Percentiles rank a stretch among this genome's conserved stretches.
Conservation (phyloP, 129 eudicot species). For the Cynara cardunculus region DNA sequence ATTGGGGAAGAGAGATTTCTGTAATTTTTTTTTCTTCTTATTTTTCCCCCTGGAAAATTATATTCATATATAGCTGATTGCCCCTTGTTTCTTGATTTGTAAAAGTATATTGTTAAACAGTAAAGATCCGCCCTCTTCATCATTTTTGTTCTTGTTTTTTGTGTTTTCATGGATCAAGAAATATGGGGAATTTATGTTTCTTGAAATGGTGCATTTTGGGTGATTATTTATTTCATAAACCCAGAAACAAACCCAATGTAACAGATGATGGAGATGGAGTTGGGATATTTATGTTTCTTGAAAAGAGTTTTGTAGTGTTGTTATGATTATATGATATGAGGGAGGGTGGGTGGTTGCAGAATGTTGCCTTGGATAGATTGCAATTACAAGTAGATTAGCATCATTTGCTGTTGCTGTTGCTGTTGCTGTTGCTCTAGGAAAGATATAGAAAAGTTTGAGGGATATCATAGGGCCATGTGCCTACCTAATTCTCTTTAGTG, state of each 20-base stretch:
- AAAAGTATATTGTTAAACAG: slow-evolving; percentile 16
- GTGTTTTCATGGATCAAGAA: slow-evolving; percentile 15
- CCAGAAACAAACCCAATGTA: neutral
- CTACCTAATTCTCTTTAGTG: slow-evolving; percentile 28
- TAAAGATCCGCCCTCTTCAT: neutral
- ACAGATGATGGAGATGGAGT: neutral
- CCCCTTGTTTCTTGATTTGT: slow-evolving; percentile 29
- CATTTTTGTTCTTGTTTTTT: neutral
- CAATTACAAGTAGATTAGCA: slow-evolving; percentile 23
- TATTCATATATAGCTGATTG: slow-evolving; percentile 21
- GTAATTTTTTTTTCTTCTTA: slow-evolving; percentile 5
- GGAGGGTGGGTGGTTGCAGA: slow-evolving; percentile 36
- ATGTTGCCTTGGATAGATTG: slow-evolving; percentile 25
- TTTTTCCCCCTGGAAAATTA: neutral
- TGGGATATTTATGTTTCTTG: slow-evolving; percentile 20
- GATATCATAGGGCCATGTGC: slow-evolving; percentile 38
- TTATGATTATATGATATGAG: too few relatives aligned
- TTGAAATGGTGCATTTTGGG: slow-evolving; percentile 9
- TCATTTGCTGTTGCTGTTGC: too few relatives aligned
- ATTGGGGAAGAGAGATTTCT: slow-evolving; percentile 28
- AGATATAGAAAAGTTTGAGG: slow-evolving; percentile 15
- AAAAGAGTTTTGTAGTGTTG: slow-evolving; percentile 26
- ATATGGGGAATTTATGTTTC: slow-evolving; percentile 9
- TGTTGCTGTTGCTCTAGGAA: slow-evolving; percentile 12
- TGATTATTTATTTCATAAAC: neutral